phyloP scores from a whole-genome alignment of 495 filamentous ascomycete species.

The Daldinia decipiens region DNA sequence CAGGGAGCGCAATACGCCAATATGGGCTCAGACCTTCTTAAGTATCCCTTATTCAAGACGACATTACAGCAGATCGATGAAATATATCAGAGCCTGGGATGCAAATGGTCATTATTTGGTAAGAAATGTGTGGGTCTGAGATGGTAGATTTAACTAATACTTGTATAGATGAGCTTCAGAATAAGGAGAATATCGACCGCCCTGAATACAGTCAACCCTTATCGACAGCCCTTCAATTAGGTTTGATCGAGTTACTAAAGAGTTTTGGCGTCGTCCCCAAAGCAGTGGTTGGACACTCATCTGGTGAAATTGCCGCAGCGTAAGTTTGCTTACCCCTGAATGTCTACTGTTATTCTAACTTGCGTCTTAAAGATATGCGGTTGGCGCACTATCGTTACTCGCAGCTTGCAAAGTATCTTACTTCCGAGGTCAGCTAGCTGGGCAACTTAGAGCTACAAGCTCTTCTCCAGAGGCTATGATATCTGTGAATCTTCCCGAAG shows the following conservation, averaged over 20 bases:
- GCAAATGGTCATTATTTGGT: slow-evolving; percentile 50
- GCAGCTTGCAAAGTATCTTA: slow-evolving; percentile 60
- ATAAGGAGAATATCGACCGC: slow-evolving; percentile 49
- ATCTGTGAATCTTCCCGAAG: slow-evolving; percentile 51
- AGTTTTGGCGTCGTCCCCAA: slow-evolving; percentile 58
- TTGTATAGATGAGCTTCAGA: slow-evolving; percentile 30
- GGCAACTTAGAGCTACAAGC: slow-evolving; percentile 35
- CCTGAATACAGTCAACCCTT: slow-evolving; percentile 55
- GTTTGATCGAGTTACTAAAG: slow-evolving; percentile 61
- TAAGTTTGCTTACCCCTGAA: slow-evolving; percentile 21
- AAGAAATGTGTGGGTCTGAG: background rate
- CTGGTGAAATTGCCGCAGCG: slow-evolving; percentile 66
- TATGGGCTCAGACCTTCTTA: slow-evolving; percentile 60
- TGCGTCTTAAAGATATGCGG: slow-evolving; percentile 46
- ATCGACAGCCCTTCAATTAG: slow-evolving; percentile 60
- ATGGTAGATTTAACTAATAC: slow-evolving; percentile 1
- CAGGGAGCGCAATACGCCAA: slow-evolving; percentile 59
- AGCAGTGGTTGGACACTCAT: slow-evolving; percentile 67
- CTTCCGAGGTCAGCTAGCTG: slow-evolving; percentile 50
- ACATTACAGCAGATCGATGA: slow-evolving; percentile 41
- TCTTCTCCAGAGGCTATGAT: slow-evolving; percentile 55
- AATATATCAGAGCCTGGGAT: slow-evolving; percentile 41
- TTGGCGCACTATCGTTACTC: slow-evolving; percentile 52
- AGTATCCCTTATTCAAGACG: slow-evolving; percentile 39
- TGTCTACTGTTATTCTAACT: slow-evolving; percentile 1